phyloP scores from a whole-genome alignment of 208 protist species.

The Blastocrithidia nonstop region DNA sequence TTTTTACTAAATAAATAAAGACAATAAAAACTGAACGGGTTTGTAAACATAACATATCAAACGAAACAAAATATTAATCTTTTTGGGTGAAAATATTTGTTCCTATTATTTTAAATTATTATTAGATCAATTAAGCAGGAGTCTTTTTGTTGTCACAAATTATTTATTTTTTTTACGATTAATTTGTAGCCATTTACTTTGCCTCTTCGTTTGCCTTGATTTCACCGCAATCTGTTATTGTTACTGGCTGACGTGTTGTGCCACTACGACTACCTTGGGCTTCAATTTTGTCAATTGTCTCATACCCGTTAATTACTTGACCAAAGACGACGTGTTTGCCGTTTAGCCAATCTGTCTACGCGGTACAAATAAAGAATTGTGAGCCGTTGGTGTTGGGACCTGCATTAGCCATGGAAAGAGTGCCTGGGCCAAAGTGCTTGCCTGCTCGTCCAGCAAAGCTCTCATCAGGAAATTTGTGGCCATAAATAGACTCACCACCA shows the following conservation, averaged over 20 bases:
- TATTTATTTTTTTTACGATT: too few species aligned
- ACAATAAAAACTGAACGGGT: conserved; percentile 3
- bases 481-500: conserved; percentile 89
- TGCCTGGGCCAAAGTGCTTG: conserved; percentile 51
- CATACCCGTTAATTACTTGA: conserved; percentile 75
- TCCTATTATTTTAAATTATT: not conserved
- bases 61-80: conserved; percentile 1
- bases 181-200: conserved; percentile 10
- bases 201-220: conserved; percentile 16
- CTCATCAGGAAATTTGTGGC: conserved; percentile 70
- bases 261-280: conserved; percentile 48
- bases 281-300: conserved; percentile 72
- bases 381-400: conserved; percentile 88
- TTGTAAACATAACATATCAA: conserved; percentile 5
- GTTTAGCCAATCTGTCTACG: conserved; percentile 72
- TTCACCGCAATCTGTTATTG: conserved; percentile 61
- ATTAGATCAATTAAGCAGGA: too few species aligned
- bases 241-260: conserved; percentile 48
- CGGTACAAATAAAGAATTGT: conserved; percentile 88
- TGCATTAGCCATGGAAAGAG: conserved; percentile 85
- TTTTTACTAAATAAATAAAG: conserved; percentile 5
- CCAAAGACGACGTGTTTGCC: conserved; percentile 93
- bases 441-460: conserved; percentile 29
- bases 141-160: too few species aligned
- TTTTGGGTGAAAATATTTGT: not conserved